These are phyloP conservation scores for Trypanosomatidae sp. DNA, from an alignment of 208 protist genomes.

Conservation along the genomic window DNA sequence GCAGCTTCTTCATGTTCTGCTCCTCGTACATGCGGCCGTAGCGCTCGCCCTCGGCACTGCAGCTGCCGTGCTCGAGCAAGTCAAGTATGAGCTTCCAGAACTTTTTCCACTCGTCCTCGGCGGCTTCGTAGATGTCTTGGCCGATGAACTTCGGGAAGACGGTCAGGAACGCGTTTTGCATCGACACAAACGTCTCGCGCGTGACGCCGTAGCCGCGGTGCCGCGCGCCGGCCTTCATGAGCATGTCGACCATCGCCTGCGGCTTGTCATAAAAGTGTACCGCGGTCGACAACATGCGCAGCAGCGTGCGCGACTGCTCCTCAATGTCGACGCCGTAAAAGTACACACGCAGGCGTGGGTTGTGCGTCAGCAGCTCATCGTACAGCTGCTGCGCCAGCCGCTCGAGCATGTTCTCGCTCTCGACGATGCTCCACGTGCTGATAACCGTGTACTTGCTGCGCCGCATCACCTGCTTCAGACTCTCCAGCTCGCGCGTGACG, in stretches of 20 bases:
- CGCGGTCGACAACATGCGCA: conserved; percentile 47
- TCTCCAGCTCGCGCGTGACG: conserved; percentile 49
- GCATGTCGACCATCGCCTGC: conserved; percentile 34
- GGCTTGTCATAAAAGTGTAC: conserved; percentile 59
- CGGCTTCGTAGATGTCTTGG: conserved; percentile 24
- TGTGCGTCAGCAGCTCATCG: conserved; percentile 33
- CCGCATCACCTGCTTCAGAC: conserved; percentile 33
- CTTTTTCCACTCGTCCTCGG: conserved; percentile 43
- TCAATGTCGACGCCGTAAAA: conserved; percentile 48
- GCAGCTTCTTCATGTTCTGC: conserved; percentile 24
- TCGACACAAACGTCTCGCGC: conserved; percentile 22
- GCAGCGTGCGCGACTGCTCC: conserved; percentile 38
- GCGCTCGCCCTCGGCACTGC: conserved; percentile 31
- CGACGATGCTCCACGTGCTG: conserved; percentile 48
- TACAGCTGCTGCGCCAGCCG: conserved; percentile 44
- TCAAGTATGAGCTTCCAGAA: conserved; percentile 46
- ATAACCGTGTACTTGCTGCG: conserved; percentile 34
- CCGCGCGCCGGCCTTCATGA: conserved; percentile 41
- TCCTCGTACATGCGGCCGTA: conserved; percentile 28
- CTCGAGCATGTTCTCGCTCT: conserved; percentile 32
- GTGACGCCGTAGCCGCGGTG: conserved; percentile 58
- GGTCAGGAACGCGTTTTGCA: conserved; percentile 51
- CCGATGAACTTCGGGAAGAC: conserved; percentile 64
- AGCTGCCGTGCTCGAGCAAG: conserved; percentile 30
- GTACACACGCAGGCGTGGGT: conserved; percentile 25